Evolutionary conservation across 257 asterid species (phyloP).

Genomic region (Scutellaria minor): DNA sequence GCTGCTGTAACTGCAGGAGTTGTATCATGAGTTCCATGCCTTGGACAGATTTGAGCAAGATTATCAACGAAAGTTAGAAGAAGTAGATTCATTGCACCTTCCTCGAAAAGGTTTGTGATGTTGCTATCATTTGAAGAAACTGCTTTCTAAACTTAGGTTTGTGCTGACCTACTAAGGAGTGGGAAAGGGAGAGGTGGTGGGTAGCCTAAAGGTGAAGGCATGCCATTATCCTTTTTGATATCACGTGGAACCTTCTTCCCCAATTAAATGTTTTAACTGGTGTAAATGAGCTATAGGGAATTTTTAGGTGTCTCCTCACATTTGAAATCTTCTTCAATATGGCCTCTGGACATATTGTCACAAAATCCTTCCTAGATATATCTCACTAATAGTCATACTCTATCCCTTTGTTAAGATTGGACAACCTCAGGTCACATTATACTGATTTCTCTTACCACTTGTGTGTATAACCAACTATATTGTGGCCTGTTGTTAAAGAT

Average conservation of each 20-base stretch:
- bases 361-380: neutral
- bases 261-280: neutral
- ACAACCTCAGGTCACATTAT: neutral
- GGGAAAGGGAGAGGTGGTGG: conserved; percentile 10
- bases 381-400: neutral
- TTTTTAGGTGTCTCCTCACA: conserved; percentile 4
- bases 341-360: neutral
- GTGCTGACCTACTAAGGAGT: conserved; percentile 5
- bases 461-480: no score
- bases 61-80: conserved; percentile 87
- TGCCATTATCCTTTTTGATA: neutral
- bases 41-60: conserved; percentile 94
- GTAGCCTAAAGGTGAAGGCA: neutral
- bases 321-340: conserved; percentile 7
- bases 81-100: conserved; percentile 83
- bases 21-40: conserved; percentile 93
- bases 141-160: conserved; percentile 17
- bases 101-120: conserved; percentile 80
- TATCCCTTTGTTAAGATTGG: neutral
- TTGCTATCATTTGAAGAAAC: conserved; percentile 20
- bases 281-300: neutral
- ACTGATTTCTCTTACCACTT: no score
- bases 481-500: no score
- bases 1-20: conserved; percentile 64
- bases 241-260: neutral